Base-by-base conservation (phyloP, 257 asterid species). In the Salvia hispanica region DNA sequence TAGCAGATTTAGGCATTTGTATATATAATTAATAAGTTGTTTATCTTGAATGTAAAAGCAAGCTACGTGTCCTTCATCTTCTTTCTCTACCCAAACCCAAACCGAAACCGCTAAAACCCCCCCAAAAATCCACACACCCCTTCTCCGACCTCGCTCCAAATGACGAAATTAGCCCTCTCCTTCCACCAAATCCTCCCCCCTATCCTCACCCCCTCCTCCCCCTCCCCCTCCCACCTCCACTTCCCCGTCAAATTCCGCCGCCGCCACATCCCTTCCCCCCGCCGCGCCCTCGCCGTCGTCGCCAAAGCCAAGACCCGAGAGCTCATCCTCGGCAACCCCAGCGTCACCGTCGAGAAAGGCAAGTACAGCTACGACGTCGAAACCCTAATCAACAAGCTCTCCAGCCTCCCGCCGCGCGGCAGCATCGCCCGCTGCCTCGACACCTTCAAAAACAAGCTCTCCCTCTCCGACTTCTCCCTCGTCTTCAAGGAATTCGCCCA, bases 331-430 rank as follows among this genome's bases (percentile, higher is more conserved):
- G 98, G 96, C 0, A 90, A 88, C 77, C 98, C 98, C 8, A 78
- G 92, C 18, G 80, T 93, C 14, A 86, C 94, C 9, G 95, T 93
- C 59, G 96, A 90, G 81, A 88, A 90, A 67, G 98, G 97, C n/a
- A 93, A 93, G 78, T 93, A 93, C 72, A 78, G 88, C 77, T 93
- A 93, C 83, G 95, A 90, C 74, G 97, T 93, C 21, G 97, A 93
- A 81, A 88, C 98, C 65, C 87, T 93, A 72, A 93, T 93, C 82
- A 85, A 93, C 83, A 93, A 93, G 80, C 97, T 93, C 67, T 86
- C 99, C 33, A 83, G 94, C 75, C 91, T 93, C 58, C 97, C 99
- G 5, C 98, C 99, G 7, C 97, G 98, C 9, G 98, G 98, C 58
- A 92, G 98, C 87, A 90, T 92, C 50, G 96, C 98, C 8, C 92